Percentiles rank a stretch among this genome's conserved stretches.
Conservation (phyloP, 1,284 basidiomycete genomes). For the Marasmius tenuissimus region DNA sequence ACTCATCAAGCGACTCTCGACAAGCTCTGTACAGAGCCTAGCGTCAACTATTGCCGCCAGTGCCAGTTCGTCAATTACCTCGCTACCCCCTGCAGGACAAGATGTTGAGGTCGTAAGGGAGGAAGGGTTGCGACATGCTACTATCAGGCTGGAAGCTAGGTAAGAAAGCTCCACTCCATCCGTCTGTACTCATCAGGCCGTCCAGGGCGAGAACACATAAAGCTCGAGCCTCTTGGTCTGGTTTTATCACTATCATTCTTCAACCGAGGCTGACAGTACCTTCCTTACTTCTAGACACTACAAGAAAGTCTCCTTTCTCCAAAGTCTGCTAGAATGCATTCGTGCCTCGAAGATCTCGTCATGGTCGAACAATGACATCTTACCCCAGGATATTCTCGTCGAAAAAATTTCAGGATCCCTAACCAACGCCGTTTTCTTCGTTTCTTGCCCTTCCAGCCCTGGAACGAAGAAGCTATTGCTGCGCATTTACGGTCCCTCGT, state of each 20-base stretch:
- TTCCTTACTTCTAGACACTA: conserved; percentile 54
- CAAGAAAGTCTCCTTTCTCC: conserved; percentile 59
- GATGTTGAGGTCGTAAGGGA: conserved; percentile 48
- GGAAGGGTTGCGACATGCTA: conserved; percentile 66
- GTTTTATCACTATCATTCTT: conserved; percentile 23
- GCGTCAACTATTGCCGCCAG: conserved; percentile 28
- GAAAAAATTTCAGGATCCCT: conserved; percentile 87
- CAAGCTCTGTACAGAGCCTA: conserved; percentile 32
- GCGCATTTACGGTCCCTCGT: conserved; percentile 88
- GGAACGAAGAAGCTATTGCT: conserved; percentile 72
- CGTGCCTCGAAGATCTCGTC: conserved; percentile 52
- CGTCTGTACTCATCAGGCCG: conserved; percentile 1
- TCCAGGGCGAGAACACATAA: conserved; percentile 17
- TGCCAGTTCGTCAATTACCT: conserved; percentile 38
- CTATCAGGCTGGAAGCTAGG: conserved; percentile 67
- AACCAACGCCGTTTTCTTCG: conserved; percentile 95
- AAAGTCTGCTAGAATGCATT: conserved; percentile 57
- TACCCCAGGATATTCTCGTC: conserved; percentile 57
- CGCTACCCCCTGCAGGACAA: conserved; percentile 40
- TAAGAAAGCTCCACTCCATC: conserved; percentile 39
- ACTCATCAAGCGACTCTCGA: conserved; percentile 27
- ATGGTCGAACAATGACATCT: conserved; percentile 52
- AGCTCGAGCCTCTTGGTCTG: conserved; percentile 32
- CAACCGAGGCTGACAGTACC: conserved; percentile 19
- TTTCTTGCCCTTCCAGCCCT: conserved; percentile 60